Base-by-base conservation (phyloP, 768 basidiomycete genomes). In the Mycena polygramma region DNA sequence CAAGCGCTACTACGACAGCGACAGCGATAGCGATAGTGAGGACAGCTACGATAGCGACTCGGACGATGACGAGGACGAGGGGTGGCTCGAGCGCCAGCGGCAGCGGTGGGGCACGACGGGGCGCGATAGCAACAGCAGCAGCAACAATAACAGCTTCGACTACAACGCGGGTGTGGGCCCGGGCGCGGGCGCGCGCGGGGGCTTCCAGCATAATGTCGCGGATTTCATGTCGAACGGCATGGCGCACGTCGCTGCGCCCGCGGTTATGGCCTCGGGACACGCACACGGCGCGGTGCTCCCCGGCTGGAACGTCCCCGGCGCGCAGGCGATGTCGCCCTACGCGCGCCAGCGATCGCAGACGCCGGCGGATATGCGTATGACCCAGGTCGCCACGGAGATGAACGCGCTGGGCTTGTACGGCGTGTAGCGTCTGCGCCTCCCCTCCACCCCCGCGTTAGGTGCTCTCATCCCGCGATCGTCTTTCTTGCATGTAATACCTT, bases 201-300 rank as follows among this genome's bases (percentile, higher is more conserved):
- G 51, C 7, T 60, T 63, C 59, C 69, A 70, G 53, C 53, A 61
- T 37, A 71, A 35, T 39, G 70, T 71, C 52, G 70, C 70, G 60
- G 64, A 66, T 35, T 71, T 71, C 60, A 71, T 71, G 70, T 70
- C 69, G 2, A 61, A 60, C 37, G 69, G 63, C 35, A 62, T 63
- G 59, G 22, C 53, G 24, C 58, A 58, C 1, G 17, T 49, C 22
- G 37, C 64, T 11, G 65, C 65, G 39, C 65, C 64, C 24, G 36
- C 57, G 6, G 68, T 39, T 1, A 41, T 62, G 45, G 20, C 69
- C 24, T 22, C 69, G 19, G 63, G 54, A 17, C 52, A 43, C 1
- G 64, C 52, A 30, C 48, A 39, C 10, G 22, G 20, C 20, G 43
- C 52, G 17, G 63, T 43, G 7, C 43, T 70, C 10, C 69, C 57